These are phyloP conservation scores for Skeletonema costatum DNA, from an alignment of 108 stramenopile genomes.

Conservation along the genomic window DNA sequence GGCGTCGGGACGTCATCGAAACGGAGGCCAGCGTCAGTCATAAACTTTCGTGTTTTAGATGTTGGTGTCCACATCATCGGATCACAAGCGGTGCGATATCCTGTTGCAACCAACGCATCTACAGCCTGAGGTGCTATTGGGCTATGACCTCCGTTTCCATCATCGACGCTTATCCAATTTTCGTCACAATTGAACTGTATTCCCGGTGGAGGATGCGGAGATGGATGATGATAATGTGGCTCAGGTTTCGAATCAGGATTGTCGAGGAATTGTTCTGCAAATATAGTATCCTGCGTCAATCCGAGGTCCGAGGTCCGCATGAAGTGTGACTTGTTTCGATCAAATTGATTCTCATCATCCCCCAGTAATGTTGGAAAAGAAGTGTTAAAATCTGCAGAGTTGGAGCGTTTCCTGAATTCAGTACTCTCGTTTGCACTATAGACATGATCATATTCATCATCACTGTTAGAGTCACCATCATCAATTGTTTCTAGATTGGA, in stretches of 20 bases:
- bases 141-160: conserved; percentile 35
- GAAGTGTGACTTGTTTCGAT: conserved; percentile 29
- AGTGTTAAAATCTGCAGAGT: background rate
- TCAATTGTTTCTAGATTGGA: background rate
- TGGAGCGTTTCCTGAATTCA: background rate
- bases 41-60: conserved; percentile 33
- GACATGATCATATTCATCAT: background rate
- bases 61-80: conserved; percentile 56
- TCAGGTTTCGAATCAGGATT: conserved; percentile 30
- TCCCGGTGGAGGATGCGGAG: conserved; percentile 44
- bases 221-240: conserved; percentile 50
- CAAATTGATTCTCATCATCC: conserved; percentile 4
- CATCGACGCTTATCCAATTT: conserved; percentile 44
- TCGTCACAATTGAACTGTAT: conserved; percentile 40
- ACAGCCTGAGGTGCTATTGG: conserved; percentile 54
- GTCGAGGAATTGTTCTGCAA: conserved; percentile 41
- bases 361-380: background rate
- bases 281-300: conserved; percentile 41
- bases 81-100: conserved; percentile 33
- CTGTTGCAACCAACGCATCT: conserved; percentile 41
- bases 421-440: background rate
- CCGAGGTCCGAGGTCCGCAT: conserved; percentile 48
- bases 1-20: conserved; percentile 43
- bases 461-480: background rate
- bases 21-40: conserved; percentile 42